Evolutionary conservation across 2,329 filamentous ascomycete genomes (phyloP).

Genomic region (Colletotrichum tropicale): DNA sequence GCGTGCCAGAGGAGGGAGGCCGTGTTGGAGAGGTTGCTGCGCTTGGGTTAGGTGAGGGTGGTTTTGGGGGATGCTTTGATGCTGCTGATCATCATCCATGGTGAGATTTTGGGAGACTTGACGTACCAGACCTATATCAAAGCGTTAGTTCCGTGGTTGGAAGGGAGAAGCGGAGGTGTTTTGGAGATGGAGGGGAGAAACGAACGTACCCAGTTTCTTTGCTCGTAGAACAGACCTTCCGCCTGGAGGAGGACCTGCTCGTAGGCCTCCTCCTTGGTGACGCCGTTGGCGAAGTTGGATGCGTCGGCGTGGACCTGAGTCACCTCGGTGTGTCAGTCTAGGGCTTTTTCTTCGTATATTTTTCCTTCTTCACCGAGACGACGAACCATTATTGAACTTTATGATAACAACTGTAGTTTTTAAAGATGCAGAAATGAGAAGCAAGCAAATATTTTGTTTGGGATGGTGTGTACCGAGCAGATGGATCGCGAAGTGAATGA

Average conservation of each 20-base stretch:
- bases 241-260: constrained; percentile 75
- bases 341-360: neutral
- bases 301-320: constrained; percentile 77
- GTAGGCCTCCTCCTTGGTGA: constrained; percentile 76
- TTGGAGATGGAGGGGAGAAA: neutral
- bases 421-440: neutral
- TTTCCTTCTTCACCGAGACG: neutral
- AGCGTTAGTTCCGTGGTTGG: neutral
- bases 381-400: neutral
- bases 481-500: neutral
- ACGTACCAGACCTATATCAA: constrained; percentile 45
- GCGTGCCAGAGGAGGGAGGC: constrained; percentile 82
- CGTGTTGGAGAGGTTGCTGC: constrained; percentile 77
- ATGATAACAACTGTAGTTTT: accelerated
- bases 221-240: constrained; percentile 70
- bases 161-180: too few relatives aligned
- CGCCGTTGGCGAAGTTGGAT: constrained; percentile 70
- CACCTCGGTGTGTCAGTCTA: neutral
- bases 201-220: constrained; percentile 76
- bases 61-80: neutral
- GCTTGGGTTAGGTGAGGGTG: neutral
- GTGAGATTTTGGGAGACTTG: neutral
- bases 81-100: neutral
- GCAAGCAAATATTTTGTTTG: accelerated
- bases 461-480: neutral